Percentiles rank a stretch among this genome's conserved stretches.
phyloP scores from a whole-genome alignment of 208 protist genomes.

The Borovskyia barvae region DNA sequence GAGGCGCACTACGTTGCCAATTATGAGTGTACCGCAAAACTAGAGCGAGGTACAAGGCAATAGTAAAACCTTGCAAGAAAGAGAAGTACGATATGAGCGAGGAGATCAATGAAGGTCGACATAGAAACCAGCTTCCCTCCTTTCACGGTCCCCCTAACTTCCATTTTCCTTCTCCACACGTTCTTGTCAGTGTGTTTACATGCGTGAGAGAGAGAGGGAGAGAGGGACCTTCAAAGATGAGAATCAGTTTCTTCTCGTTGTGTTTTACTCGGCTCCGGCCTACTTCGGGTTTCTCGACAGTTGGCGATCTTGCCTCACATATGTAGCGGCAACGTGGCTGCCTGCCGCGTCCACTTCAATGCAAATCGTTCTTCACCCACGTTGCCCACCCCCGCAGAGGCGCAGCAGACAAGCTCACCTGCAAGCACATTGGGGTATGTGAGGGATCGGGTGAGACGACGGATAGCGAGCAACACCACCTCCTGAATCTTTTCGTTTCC shows the following conservation, averaged over 20 bases:
- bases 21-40: no score
- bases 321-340: slow-evolving; percentile 51
- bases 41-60: no score
- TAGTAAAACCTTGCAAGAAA: no score
- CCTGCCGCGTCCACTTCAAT: slow-evolving; percentile 38
- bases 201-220: neutral
- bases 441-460: slow-evolving; percentile 41
- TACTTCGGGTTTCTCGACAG: neutral
- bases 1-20: no score
- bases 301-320: slow-evolving; percentile 15
- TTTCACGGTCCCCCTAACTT: no score
- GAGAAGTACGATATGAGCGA: no score
- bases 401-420: slow-evolving; percentile 20
- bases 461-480: slow-evolving; percentile 64
- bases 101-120: no score
- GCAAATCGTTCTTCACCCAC: neutral
- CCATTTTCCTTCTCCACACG: no score
- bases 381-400: neutral
- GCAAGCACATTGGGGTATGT: slow-evolving; percentile 71
- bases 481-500: slow-evolving; percentile 75
- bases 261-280: neutral
- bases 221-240: neutral
- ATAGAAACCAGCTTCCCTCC: no score
- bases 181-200: neutral
- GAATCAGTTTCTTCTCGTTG: neutral